A percentile compares a stretch with the other conserved stretches of the same genome.
Conservation (phyloP, 257 asterid species). For the Solanum rostratum region DNA sequence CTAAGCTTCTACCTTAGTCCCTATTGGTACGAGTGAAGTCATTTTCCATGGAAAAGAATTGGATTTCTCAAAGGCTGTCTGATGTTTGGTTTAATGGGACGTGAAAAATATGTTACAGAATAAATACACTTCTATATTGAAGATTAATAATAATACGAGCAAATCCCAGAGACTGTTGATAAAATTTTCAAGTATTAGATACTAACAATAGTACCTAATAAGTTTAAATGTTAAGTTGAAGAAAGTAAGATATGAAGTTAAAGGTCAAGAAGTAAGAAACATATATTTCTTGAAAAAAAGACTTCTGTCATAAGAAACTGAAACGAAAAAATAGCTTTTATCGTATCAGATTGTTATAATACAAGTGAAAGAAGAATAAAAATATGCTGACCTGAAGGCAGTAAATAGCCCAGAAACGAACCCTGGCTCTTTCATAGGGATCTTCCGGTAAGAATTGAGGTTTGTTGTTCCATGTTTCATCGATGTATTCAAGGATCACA, state of each 20-base stretch:
- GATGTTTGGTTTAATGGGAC: not conserved
- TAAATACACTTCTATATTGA: too few relatives aligned
- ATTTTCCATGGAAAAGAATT: not conserved
- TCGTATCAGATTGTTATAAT: not conserved
- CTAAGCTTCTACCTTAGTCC: too few relatives aligned
- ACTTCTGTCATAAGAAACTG: too few relatives aligned
- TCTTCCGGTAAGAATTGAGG: slow-evolving; percentile 23
- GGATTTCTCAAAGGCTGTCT: not conserved
- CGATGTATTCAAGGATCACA: slow-evolving; percentile 17
- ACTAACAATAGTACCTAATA: not conserved
- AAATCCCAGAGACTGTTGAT: not conserved
- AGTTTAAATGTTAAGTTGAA: not conserved
- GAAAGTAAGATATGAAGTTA: not conserved
- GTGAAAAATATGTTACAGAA: not conserved
- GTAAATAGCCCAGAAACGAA: slow-evolving; percentile 31
- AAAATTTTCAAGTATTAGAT: not conserved
- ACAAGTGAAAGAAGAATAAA: not conserved
- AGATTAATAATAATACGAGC: not conserved
- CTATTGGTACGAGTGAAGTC: not conserved
- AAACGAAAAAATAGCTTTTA: not conserved
- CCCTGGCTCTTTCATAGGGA: slow-evolving; percentile 22
- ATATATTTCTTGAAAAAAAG: too few relatives aligned
- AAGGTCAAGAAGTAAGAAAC: not conserved
- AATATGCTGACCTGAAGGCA: slow-evolving; percentile 18
- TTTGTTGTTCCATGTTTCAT: slow-evolving; percentile 22